A percentile compares a stretch with the other conserved stretches of the same genome.
Conservation (phyloP, 257 asterid genomes). For the Fraxinus quadrangulata region DNA sequence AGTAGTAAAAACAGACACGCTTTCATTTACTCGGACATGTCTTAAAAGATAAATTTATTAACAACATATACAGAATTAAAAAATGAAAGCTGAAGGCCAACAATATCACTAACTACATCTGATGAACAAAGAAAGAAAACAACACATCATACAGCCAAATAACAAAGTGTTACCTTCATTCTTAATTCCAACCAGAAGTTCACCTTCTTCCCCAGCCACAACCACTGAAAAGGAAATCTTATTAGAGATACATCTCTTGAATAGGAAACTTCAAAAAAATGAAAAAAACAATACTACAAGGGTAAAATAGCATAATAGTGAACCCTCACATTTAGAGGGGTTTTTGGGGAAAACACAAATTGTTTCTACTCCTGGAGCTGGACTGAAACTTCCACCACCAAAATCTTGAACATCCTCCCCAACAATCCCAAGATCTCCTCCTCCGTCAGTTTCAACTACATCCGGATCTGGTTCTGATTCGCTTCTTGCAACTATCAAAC, state of each 20-base stretch:
- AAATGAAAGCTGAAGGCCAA: not conserved
- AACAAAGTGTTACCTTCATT: conserved; percentile 69
- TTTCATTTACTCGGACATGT: not conserved
- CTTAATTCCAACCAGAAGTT: conserved; percentile 85
- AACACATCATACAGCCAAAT: conserved; percentile 10
- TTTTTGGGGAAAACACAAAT: conserved; percentile 88
- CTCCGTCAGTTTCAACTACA: conserved; percentile 58
- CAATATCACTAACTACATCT: not conserved
- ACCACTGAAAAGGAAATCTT: conserved; percentile 55
- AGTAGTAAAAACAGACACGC: not conserved
- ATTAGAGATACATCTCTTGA: conserved; percentile 11
- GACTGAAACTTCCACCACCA: conserved; percentile 59
- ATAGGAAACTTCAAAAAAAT: not conserved
- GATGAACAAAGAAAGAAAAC: conserved; percentile 1
- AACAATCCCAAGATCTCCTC: conserved; percentile 77
- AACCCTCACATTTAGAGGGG: conserved; percentile 71
- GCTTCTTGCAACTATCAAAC: conserved; percentile 65
- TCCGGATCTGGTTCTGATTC: conserved; percentile 66
- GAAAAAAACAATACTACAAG: conserved; percentile 1
- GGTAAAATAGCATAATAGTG: not conserved
- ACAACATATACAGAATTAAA: not conserved
- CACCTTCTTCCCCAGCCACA: conserved; percentile 86
- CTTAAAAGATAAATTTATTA: conserved; percentile 3
- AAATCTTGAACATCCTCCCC: conserved; percentile 88
- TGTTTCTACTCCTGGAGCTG: conserved; percentile 89